A percentile compares a stretch with the other conserved stretches of the same genome.
Evolutionary conservation across 768 basidiomycete genomes (phyloP).

Genomic region (Phylloporus sp.): DNA sequence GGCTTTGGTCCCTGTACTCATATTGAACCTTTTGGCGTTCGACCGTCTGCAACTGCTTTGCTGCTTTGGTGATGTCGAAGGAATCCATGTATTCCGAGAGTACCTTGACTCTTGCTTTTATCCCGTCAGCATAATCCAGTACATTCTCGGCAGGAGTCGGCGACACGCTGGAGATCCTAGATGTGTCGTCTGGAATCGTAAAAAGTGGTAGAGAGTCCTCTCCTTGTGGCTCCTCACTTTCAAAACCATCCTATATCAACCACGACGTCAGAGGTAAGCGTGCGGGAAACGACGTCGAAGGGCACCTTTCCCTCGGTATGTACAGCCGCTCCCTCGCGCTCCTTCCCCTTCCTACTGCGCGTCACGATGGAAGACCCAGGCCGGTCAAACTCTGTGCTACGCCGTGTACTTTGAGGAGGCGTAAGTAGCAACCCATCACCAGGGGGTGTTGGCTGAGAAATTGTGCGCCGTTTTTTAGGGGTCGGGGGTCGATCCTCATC

Average conservation of each 20-base stretch:
- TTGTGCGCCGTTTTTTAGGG: constrained; percentile 21
- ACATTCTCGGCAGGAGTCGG: constrained; percentile 27
- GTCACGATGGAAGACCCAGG: constrained; percentile 1
- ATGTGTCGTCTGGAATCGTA: constrained; percentile 9
- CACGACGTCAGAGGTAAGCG: not conserved
- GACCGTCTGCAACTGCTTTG: constrained; percentile 7
- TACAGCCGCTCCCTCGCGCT: constrained; percentile 11
- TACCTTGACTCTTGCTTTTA: constrained; percentile 21
- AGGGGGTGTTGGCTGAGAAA: not conserved
- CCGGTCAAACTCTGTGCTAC: not conserved
- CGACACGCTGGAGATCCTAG: constrained; percentile 14
- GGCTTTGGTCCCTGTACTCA: constrained; percentile 21
- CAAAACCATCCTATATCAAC: not conserved
- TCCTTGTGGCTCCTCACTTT: not conserved
- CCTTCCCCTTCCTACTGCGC: constrained; percentile 27
- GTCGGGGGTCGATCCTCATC: constrained; percentile 21
- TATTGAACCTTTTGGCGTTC: constrained; percentile 25
- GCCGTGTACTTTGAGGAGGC: constrained; percentile 27
- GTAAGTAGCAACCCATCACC: constrained; percentile 15
- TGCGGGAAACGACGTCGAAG: not conserved
- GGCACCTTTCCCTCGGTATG: constrained; percentile 13
- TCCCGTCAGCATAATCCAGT: constrained; percentile 21
- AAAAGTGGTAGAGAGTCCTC: constrained; percentile 21
- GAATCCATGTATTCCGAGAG: constrained; percentile 27
- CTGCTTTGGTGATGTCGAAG: constrained; percentile 21